These are phyloP conservation scores for Cladophialophora carrionii DNA, from an alignment of 2,329 filamentous ascomycete species.

Conservation along the genomic window DNA sequence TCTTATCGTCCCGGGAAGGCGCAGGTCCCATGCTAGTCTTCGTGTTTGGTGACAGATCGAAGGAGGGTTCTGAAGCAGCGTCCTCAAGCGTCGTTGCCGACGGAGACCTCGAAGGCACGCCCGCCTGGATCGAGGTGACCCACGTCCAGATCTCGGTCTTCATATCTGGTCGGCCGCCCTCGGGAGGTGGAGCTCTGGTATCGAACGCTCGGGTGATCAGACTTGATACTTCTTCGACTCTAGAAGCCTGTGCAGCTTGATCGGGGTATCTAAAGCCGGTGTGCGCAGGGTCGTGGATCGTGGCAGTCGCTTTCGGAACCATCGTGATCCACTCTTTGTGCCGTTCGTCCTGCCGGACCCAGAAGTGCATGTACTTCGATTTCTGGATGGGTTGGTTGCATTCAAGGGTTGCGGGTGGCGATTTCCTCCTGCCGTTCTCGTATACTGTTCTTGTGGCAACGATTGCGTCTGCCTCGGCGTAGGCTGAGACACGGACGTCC, in stretches of 20 bases:
- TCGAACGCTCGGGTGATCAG: slow-evolving; percentile 35
- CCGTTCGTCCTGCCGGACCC: slow-evolving; percentile 36
- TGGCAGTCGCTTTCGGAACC: slow-evolving; percentile 24
- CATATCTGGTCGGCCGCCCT: slow-evolving; percentile 35
- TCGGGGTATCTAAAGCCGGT: background rate
- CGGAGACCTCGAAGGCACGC: slow-evolving; percentile 18
- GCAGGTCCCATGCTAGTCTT: background rate
- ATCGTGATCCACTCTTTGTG: slow-evolving; percentile 34
- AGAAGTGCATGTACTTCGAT: slow-evolving; percentile 33
- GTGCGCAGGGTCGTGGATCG: background rate
- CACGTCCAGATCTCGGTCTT: slow-evolving; percentile 35
- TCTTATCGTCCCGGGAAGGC: slow-evolving; percentile 21
- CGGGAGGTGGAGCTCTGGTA: slow-evolving; percentile 27
- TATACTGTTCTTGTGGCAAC: slow-evolving; percentile 31
- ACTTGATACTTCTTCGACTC: slow-evolving; percentile 21
- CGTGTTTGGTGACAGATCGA: background rate
- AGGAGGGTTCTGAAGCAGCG: background rate
- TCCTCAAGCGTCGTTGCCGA: slow-evolving; percentile 12
- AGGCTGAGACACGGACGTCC: slow-evolving; percentile 25
- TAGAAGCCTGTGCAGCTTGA: background rate
- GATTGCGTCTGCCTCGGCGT: slow-evolving; percentile 20
- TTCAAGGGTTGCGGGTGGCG: slow-evolving; percentile 11
- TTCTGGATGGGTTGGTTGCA: slow-evolving; percentile 8
- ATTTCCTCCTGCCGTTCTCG: slow-evolving; percentile 21
- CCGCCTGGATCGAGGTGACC: slow-evolving; percentile 53